Evolutionary conservation across 78 protist species (phyloP).

Genomic region (Planoprotostelium fungivorum): DNA sequence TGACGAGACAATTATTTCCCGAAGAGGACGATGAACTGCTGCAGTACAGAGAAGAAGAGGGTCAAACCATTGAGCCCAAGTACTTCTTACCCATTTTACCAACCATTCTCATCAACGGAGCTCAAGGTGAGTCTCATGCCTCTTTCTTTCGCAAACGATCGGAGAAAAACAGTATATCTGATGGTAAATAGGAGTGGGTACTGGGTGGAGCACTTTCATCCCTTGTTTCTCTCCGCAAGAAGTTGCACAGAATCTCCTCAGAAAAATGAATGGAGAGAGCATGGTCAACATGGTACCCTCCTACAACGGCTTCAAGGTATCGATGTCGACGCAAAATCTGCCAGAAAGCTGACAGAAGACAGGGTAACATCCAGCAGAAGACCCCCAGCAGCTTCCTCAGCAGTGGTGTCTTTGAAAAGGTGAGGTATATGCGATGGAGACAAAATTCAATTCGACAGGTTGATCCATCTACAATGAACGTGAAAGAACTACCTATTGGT

Average conservation of each 20-base stretch:
- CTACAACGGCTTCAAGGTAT: neutral
- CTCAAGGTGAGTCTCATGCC: conserved; percentile 39
- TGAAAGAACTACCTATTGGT: conserved; percentile 74
- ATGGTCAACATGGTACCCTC: neutral
- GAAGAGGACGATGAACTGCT: conserved; percentile 31
- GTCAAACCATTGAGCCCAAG: conserved; percentile 72
- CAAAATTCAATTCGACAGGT: neutral
- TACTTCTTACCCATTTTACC: conserved; percentile 92
- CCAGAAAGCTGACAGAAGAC: neutral
- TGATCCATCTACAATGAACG: conserved; percentile 19
- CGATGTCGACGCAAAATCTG: neutral
- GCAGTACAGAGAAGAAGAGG: conserved; percentile 88
- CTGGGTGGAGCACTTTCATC: neutral
- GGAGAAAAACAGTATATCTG: conserved; percentile 3
- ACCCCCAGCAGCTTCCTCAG: neutral
- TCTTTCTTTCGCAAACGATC: conserved; percentile 29
- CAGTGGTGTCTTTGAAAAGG: conserved; percentile 13
- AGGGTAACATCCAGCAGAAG: neutral
- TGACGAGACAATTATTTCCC: conserved; percentile 85
- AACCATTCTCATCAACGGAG: conserved; percentile 95
- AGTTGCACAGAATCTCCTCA: too few species aligned
- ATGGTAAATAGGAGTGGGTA: conserved; percentile 1
- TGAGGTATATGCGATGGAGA: neutral
- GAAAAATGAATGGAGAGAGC: neutral
- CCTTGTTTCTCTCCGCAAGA: neutral